Conservation (phyloP, 2,329 filamentous ascomycete species). For the Penicillium sp. region DNA sequence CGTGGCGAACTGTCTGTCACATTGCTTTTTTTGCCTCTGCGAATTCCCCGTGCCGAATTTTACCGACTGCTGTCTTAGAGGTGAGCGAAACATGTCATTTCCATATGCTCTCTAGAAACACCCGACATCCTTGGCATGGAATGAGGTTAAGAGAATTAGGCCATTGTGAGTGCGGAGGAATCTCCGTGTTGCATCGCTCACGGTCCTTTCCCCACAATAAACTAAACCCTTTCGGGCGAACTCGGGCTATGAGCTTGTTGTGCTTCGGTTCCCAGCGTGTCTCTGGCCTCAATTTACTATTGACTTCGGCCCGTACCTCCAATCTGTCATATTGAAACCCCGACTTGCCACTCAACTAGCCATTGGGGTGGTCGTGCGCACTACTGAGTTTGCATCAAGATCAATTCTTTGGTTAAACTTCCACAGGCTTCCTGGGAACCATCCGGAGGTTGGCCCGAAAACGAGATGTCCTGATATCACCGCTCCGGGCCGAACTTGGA, state of each 20-base stretch:
- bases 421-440: not conserved
- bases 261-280: not conserved
- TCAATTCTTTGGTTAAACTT: not conserved
- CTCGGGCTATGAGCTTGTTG: not conserved
- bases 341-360: not conserved
- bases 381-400: not conserved
- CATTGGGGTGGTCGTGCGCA: not conserved
- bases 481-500: conserved; percentile 3
- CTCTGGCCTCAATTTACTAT: not conserved
- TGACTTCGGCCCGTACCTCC: not conserved
- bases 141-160: not conserved
- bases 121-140: not conserved
- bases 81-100: not conserved
- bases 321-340: not conserved
- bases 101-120: not conserved
- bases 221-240: conserved; percentile 9
- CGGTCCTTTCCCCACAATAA: conserved; percentile 22
- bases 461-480: not conserved
- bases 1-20: not conserved
- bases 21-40: not conserved
- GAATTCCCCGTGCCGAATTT: not conserved
- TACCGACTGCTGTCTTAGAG: not conserved
- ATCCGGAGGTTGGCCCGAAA: conserved; percentile 2
- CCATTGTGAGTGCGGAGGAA: conserved; percentile 16
- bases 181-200: conserved; percentile 23